These are phyloP conservation scores for Aplosporella prunicola DNA, from an alignment of 2,329 filamentous ascomycete genomes.

Conservation along the genomic window DNA sequence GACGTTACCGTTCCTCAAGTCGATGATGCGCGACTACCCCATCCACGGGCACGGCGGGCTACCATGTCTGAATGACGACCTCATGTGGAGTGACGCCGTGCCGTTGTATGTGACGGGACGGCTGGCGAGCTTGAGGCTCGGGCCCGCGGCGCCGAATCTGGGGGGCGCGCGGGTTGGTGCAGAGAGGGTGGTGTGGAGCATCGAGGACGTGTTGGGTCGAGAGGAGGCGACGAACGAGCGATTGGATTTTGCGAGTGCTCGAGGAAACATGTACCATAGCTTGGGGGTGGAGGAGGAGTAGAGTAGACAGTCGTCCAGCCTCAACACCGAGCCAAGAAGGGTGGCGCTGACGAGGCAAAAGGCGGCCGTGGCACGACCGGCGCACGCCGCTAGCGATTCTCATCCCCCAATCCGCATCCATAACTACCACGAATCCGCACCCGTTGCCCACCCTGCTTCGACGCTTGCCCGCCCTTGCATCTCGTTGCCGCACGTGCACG, in stretches of 20 bases:
- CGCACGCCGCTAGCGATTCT: too few species aligned
- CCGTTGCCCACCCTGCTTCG: too few species aligned
- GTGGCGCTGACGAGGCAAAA: too few species aligned
- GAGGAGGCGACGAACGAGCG: conserved; percentile 20
- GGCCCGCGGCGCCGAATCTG: conserved; percentile 64
- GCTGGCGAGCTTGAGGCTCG: conserved; percentile 57
- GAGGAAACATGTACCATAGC: neutral
- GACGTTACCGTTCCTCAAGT: conserved; percentile 51
- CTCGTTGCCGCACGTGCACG: too few species aligned
- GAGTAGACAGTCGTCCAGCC: too few species aligned
- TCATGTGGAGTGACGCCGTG: conserved; percentile 65
- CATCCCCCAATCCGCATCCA: too few species aligned
- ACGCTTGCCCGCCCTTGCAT: too few species aligned
- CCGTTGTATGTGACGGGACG: conserved; percentile 64
- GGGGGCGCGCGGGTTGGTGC: conserved; percentile 64
- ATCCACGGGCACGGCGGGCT: conserved; percentile 55
- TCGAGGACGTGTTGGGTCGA: conserved; percentile 52
- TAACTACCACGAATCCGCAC: too few species aligned
- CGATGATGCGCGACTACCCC: conserved; percentile 50
- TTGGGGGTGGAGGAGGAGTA: neutral
- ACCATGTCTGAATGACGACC: conserved; percentile 64
- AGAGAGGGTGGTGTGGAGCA: conserved; percentile 62
- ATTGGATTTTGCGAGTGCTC: neutral
- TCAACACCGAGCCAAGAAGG: too few species aligned
- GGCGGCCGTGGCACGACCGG: too few species aligned